Percentiles rank a stretch among this genome's conserved stretches.
These are phyloP conservation scores for Diaporthe destruens DNA, from an alignment of 2,329 filamentous ascomycete genomes.

Conservation along the genomic window DNA sequence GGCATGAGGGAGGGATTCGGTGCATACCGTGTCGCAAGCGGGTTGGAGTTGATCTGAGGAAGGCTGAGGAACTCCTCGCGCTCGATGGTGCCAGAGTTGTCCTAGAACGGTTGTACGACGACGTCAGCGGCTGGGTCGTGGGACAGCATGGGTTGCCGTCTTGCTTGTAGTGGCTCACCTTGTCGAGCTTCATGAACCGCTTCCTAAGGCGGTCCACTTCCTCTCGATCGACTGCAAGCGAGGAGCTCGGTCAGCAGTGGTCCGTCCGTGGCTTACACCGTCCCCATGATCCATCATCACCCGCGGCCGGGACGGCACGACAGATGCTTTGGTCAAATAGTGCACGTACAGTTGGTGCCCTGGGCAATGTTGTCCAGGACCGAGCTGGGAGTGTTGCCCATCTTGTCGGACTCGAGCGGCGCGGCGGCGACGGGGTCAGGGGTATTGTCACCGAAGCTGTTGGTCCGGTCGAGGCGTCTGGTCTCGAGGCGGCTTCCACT, in stretches of 20 bases:
- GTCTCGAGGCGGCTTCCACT: constrained; percentile 27
- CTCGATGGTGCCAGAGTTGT: constrained; percentile 98
- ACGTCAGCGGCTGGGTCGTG: constrained; percentile 21
- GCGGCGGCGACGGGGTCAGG: constrained; percentile 13
- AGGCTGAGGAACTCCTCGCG: constrained; percentile 98
- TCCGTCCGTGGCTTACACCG: neutral
- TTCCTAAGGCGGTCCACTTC: constrained; percentile 96
- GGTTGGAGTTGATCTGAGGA: constrained; percentile 97
- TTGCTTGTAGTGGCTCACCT: constrained; percentile 67
- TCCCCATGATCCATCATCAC: neutral
- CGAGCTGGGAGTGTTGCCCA: constrained; percentile 78
- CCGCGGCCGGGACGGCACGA: neutral
- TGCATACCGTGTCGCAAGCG: constrained; percentile 87
- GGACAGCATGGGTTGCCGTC: too few species aligned
- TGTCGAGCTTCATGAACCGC: constrained; percentile 99
- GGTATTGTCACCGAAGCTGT: constrained; percentile 10
- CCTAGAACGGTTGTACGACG: constrained; percentile 63
- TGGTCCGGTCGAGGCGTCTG: constrained; percentile 3
- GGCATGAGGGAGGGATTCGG: constrained; percentile 24
- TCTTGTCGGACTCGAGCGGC: constrained; percentile 48
- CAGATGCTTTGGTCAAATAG: neutral
- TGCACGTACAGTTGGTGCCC: constrained; percentile 85
- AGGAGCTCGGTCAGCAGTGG: neutral
- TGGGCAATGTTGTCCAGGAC: constrained; percentile 97
- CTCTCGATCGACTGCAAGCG: constrained; percentile 85